Evolutionary conservation across 164 flowering plant genomes (phyloP).

Genomic region (Pachysandra terminalis): DNA sequence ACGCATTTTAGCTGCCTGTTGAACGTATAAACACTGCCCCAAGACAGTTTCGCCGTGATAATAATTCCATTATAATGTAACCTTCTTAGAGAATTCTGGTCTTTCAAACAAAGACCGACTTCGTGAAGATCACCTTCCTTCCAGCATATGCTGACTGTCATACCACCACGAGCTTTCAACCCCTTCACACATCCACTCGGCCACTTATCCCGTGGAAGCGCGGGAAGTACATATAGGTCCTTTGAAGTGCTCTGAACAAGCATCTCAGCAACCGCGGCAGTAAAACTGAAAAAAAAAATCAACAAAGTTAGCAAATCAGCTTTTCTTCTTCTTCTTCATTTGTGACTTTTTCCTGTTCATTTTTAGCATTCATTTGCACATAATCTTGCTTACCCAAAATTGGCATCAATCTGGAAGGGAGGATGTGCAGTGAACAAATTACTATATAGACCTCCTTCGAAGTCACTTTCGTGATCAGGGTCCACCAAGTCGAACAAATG

Average conservation of each 20-base stretch:
- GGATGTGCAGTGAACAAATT: slow-evolving; percentile 93
- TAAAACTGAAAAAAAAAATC: slow-evolving; percentile 40
- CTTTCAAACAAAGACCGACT: slow-evolving; percentile 56
- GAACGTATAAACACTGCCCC: slow-evolving; percentile 52
- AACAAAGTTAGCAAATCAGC: slow-evolving; percentile 1
- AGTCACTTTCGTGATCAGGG: slow-evolving; percentile 58
- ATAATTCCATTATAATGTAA: slow-evolving; percentile 56
- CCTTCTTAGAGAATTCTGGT: slow-evolving; percentile 27
- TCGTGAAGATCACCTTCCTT: slow-evolving; percentile 73
- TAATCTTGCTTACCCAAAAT: slow-evolving; percentile 64
- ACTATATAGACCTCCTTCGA: slow-evolving; percentile 84
- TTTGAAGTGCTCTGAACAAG: slow-evolving; percentile 80
- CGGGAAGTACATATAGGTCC: slow-evolving; percentile 87
- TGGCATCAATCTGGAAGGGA: slow-evolving; percentile 88
- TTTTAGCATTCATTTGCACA: neutral
- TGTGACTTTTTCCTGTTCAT: neutral
- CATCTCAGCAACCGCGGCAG: slow-evolving; percentile 88
- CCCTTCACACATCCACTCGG: slow-evolving; percentile 78
- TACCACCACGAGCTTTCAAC: slow-evolving; percentile 79
- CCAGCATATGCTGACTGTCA: slow-evolving; percentile 81
- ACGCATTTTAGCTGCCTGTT: slow-evolving; percentile 42
- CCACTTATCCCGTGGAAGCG: slow-evolving; percentile 85
- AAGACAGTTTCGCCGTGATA: slow-evolving; percentile 27
- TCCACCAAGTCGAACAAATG: slow-evolving; percentile 75
- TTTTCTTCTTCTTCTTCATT: neutral